A percentile compares a stretch with the other conserved stretches of the same genome.
phyloP scores from a whole-genome alignment of 2,329 filamentous ascomycete genomes.

The Fonsecaea erecta region DNA sequence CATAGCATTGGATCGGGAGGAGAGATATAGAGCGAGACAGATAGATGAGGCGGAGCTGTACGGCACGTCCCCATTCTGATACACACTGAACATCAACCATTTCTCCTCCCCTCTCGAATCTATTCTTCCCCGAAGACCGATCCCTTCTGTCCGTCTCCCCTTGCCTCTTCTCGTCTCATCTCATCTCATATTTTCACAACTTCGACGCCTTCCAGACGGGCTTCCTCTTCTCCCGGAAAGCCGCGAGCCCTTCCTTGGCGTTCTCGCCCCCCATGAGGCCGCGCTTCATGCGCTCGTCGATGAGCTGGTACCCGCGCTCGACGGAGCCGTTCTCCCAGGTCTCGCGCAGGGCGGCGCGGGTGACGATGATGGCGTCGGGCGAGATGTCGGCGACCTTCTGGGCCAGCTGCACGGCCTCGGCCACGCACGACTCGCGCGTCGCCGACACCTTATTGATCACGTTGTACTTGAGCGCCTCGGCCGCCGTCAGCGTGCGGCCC shows the following conservation, averaged over 20 bases:
- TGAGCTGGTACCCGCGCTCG: slow-evolving; percentile 62
- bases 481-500: slow-evolving; percentile 63
- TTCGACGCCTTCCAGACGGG: slow-evolving; percentile 65
- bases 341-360: slow-evolving; percentile 69
- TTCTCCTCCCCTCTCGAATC: too few relatives aligned
- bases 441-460: slow-evolving; percentile 58
- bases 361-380: slow-evolving; percentile 77
- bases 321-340: slow-evolving; percentile 73
- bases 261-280: slow-evolving; percentile 58
- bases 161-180: too few relatives aligned
- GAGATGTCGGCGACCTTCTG: slow-evolving; percentile 66
- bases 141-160: too few relatives aligned
- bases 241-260: slow-evolving; percentile 72
- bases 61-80: too few relatives aligned
- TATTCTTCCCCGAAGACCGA: too few relatives aligned
- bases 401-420: slow-evolving; percentile 54
- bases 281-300: slow-evolving; percentile 32
- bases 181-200: slow-evolving; percentile 42
- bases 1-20: too few relatives aligned
- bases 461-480: slow-evolving; percentile 67
- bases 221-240: slow-evolving; percentile 76
- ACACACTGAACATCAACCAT: too few relatives aligned
- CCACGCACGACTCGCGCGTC: slow-evolving; percentile 36
- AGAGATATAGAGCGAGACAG: too few relatives aligned
- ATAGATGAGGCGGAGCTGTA: too few relatives aligned